Evolutionary conservation across 345 rosid species (phyloP), one percentile per base, ranked within the genome.

Genomic region (Arabis hirsuta): DNA sequence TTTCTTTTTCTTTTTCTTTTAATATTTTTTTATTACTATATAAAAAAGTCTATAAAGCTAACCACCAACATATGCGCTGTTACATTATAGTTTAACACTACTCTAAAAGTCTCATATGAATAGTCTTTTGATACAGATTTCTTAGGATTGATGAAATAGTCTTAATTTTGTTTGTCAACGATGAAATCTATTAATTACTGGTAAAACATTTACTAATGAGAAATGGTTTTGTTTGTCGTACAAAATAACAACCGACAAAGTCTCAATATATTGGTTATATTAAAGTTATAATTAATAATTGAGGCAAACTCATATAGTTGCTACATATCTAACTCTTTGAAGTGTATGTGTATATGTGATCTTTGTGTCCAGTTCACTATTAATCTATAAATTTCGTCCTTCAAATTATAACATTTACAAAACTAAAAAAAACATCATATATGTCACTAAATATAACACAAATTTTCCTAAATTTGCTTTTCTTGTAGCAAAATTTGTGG

Each of bases 401-500:
- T 34, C 38, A 34, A 6, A 34, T 34, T 6, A 34, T 6, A 34
- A 34, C 38, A 34, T 34, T 6, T 34, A 34, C 38, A 34, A 34
- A 7, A 6, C 9, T 22, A 22, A 22, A 22, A 22, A 22, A 34
- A 6, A 34, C 38, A 34, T 34, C 7, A 32, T 32, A 32, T 34
- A 1, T 2, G 38, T 5, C 38, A 34, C 9, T 34, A 34, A 34
- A 6, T 34, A 7, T 32, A 32, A 32, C 36, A 32, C 4, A 5
- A 32, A 13, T 5, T n/a, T 2, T 32, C 6, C 9, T 12, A 1
- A 7, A 19, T 67, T 41, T 58, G 11, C 5, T 0, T 4, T 36
- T 65, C 19, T 16, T 66, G n/a, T 22, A 94, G 98, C 96, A 8
- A 75, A 65, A 50, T 84, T 75, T 69, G 67, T 86, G 36, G 87